phyloP scores from a whole-genome alignment of 768 basidiomycete genomes.

The Leccinum subtestaceum region DNA sequence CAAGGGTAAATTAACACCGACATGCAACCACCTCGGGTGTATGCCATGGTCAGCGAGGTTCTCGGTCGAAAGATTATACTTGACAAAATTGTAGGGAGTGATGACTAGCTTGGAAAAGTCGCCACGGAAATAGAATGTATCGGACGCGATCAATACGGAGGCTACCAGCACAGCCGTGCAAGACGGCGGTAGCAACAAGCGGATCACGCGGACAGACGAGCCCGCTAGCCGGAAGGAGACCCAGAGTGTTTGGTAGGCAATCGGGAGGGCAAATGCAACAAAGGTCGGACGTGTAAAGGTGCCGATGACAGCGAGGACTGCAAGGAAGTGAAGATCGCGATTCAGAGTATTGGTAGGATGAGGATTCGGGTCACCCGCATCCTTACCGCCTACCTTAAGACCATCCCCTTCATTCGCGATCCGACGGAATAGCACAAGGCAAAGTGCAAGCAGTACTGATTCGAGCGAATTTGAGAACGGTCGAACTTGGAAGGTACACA shows the following conservation, averaged over 20 bases:
- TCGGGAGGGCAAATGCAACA: slow-evolving; percentile 32
- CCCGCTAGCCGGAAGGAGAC: slow-evolving; percentile 8
- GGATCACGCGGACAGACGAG: slow-evolving; percentile 7
- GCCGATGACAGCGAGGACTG: slow-evolving; percentile 28
- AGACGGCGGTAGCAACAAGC: slow-evolving; percentile 20
- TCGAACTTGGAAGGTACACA: slow-evolving; percentile 37
- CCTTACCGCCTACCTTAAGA: slow-evolving; percentile 2
- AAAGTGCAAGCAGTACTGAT: slow-evolving; percentile 30
- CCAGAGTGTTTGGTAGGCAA: slow-evolving; percentile 27
- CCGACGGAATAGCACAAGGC: slow-evolving; percentile 25
- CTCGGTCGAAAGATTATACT: slow-evolving; percentile 35
- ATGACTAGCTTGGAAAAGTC: slow-evolving; percentile 21
- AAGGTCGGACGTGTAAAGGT: slow-evolving; percentile 38
- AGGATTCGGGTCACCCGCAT: not conserved
- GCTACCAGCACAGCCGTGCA: slow-evolving; percentile 18
- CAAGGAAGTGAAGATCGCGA: slow-evolving; percentile 26
- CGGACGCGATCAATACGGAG: slow-evolving; percentile 23
- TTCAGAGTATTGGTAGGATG: not conserved
- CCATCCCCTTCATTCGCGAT: slow-evolving; percentile 7
- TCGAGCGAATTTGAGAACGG: slow-evolving; percentile 42
- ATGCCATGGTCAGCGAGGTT: slow-evolving; percentile 40
- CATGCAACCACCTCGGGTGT: slow-evolving; percentile 41
- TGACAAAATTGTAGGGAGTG: slow-evolving; percentile 39
- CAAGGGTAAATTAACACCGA: slow-evolving; percentile 39
- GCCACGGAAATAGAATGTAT: slow-evolving; percentile 35